Evolutionary conservation across 306 rosid genomes (phyloP).

Genomic region (Cicer judaicum): DNA sequence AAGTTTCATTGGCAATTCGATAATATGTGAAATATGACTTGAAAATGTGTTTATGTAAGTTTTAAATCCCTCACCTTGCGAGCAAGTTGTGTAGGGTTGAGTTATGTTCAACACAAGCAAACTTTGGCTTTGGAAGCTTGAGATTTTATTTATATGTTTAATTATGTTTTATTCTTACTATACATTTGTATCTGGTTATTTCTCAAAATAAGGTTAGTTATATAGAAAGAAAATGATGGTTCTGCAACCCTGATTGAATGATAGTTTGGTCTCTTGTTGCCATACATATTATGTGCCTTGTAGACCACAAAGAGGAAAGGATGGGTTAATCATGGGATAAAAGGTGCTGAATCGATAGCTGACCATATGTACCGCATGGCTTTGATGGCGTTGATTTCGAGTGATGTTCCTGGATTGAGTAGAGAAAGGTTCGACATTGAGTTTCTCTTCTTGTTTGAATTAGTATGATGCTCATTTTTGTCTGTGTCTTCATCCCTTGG

Average conservation of each 20-base stretch:
- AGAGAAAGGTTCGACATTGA: conserved; percentile 72
- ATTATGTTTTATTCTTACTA: neutral
- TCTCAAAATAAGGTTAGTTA: neutral
- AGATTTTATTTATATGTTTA: neutral
- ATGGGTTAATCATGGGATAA: conserved; percentile 94
- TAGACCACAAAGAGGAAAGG: conserved; percentile 93
- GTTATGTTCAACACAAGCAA: neutral
- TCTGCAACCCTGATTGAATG: conserved; percentile 9
- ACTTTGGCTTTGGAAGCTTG: conserved; percentile 6
- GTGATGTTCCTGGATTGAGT: conserved; percentile 71
- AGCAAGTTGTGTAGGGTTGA: too few relatives aligned
- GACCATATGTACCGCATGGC: conserved; percentile 97
- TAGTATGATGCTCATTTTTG: conserved; percentile 18
- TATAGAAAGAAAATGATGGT: conserved; percentile 22
- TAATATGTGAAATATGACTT: too few relatives aligned
- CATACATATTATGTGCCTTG: conserved; percentile 36
- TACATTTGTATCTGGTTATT: conserved; percentile 4
- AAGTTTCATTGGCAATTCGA: too few relatives aligned
- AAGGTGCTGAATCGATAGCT: conserved; percentile 87
- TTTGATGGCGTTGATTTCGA: conserved; percentile 81
- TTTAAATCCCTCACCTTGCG: too few relatives aligned
- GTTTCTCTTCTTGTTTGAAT: conserved; percentile 16
- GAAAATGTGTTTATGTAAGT: too few relatives aligned
- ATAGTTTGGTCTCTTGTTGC: conserved; percentile 15
- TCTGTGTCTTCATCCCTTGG: conserved; percentile 5